phyloP scores from a whole-genome alignment of 441 rosid species.

The Metrosideros polymorpha region DNA sequence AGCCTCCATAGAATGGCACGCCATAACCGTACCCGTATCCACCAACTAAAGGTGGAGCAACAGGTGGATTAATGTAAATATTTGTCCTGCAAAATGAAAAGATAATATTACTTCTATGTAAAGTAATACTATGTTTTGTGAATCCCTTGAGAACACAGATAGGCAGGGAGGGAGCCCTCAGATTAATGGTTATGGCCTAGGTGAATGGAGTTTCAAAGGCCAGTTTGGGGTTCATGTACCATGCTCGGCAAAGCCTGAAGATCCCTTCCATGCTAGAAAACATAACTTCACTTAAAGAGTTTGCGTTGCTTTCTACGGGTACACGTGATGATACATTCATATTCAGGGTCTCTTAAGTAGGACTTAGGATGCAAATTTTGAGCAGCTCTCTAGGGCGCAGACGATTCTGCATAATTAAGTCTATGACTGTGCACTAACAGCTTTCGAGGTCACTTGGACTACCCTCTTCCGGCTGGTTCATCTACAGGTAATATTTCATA shows the following conservation, averaged over 20 bases:
- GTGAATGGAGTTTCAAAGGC: neutral
- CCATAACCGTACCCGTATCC: constrained; percentile 92
- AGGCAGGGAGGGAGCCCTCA: neutral
- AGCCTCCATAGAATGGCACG: constrained; percentile 61
- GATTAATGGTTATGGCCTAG: neutral
- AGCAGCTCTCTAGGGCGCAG: neutral
- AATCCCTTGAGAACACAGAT: neutral
- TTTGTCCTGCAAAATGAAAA: constrained; percentile 50
- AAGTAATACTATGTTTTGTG: neutral
- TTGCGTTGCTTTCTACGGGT: neutral
- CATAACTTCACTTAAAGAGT: neutral
- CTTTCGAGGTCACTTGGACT: neutral
- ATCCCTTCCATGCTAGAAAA: neutral
- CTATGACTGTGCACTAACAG: neutral
- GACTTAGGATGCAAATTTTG: neutral
- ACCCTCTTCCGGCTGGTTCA: neutral
- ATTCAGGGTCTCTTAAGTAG: neutral
- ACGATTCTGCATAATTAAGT: neutral
- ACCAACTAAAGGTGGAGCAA: constrained; percentile 81
- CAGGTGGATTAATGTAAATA: constrained; percentile 72
- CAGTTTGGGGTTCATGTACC: neutral
- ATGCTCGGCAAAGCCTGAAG: neutral
- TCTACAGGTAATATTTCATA: neutral
- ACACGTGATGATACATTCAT: neutral
- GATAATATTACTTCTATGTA: neutral